Evolutionary conservation across 169 alveolate species (phyloP), one percentile per base, ranked within the genome.

Genomic region (Plasmodium reichenowi): DNA sequence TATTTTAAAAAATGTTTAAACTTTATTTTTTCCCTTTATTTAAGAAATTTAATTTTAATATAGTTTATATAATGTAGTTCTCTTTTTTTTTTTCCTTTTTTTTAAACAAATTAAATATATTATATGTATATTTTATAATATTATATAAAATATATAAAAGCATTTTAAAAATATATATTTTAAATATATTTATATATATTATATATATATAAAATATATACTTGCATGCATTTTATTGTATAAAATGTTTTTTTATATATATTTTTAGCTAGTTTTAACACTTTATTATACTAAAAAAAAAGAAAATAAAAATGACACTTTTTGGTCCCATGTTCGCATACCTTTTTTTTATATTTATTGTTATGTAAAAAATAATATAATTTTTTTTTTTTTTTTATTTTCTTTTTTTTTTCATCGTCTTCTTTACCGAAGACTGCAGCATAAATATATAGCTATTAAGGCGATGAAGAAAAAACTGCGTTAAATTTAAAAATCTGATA

Each of bases 391-490:
- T 67, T 52, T 56, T 62, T 76, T 63, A 4, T 62, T 20, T 59
- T 74, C 43, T 59, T 15, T 15, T 76, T 76, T 80, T 80, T 68
- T 62, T 50, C 48, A 43, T 43, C 90, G 90, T 80, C 90, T 80
- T 80, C 90, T 80, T 80, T 68, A 80, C 90, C 90, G 90, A 68
- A 80, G 90, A 80, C 90, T 80, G 90, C 90, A 80, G 80, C 90
- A 56, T 68, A 68, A 80, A 80, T 80, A 80, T 80, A 80, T 58
- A 47, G 72, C 83, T 80, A 80, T 80, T 80, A 62, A 68, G 90
- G 90, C 90, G 70, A 80, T 80, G 90, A 80, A 80, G 90, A 80
- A 58, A 80, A 80, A 15, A 80, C 58, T 80, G 83, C 90, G 90
- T 66, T 26, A 80, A 75, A 68, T 17, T 80, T 80, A 80, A 29